phyloP scores from a whole-genome alignment of 495 filamentous ascomycete genomes.

The Tetracladium setigerum region DNA sequence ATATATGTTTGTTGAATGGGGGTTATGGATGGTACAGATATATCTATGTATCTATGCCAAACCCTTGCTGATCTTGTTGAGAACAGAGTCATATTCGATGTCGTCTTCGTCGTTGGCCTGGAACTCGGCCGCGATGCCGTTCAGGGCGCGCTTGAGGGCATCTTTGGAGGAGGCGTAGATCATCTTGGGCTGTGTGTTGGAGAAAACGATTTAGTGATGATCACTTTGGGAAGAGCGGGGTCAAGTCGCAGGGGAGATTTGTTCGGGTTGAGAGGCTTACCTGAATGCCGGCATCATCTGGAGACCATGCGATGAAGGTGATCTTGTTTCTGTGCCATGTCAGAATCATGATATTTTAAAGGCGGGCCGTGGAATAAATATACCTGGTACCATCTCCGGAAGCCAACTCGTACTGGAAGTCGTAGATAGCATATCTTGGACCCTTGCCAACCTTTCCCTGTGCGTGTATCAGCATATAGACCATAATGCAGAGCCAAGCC shows the following conservation, averaged over 20 bases:
- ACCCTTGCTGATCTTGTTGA: slow-evolving; percentile 76
- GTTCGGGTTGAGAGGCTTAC: slow-evolving; percentile 56
- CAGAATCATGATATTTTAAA: neutral
- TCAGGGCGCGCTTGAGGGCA: slow-evolving; percentile 78
- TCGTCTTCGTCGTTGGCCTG: slow-evolving; percentile 92
- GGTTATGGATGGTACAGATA: neutral
- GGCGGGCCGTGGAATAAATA: slow-evolving; percentile 10
- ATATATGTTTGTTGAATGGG: too few relatives aligned
- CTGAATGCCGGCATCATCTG: slow-evolving; percentile 71
- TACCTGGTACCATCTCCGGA: slow-evolving; percentile 78
- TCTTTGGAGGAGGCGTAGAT: slow-evolving; percentile 96
- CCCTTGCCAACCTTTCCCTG: slow-evolving; percentile 57
- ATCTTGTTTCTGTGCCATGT: slow-evolving; percentile 72
- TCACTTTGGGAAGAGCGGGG: neutral
- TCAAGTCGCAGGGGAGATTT: neutral
- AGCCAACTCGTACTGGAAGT: slow-evolving; percentile 76
- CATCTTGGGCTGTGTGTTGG: slow-evolving; percentile 65
- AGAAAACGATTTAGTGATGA: neutral
- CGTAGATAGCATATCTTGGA: slow-evolving; percentile 90
- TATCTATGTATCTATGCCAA: slow-evolving; percentile 23
- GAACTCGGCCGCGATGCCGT: slow-evolving; percentile 69
- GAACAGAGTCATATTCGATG: slow-evolving; percentile 74
- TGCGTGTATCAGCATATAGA: slow-evolving; percentile 12
- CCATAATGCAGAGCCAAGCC: neutral
- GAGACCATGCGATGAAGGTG: slow-evolving; percentile 89